Evolutionary conservation across 176 grass and related monocot genomes (phyloP).

Genomic region (Saccharum officinarum): DNA sequence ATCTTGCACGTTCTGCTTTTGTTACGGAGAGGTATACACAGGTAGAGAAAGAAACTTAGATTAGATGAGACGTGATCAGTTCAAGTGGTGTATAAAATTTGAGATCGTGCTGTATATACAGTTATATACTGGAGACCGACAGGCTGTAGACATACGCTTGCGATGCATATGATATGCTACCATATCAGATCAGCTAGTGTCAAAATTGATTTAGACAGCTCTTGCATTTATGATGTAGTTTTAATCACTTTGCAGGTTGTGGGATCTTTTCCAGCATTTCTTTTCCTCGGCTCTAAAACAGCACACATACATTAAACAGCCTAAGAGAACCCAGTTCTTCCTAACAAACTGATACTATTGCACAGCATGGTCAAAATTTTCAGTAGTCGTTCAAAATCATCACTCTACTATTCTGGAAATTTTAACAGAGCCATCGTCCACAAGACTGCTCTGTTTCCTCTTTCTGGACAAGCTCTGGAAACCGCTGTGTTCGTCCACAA

Average conservation of each 20-base stretch:
- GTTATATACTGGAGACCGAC: not conserved
- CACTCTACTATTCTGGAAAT: constrained; percentile 77
- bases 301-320: not conserved
- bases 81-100: constrained; percentile 1
- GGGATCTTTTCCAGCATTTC: not conserved
- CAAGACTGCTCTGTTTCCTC: constrained; percentile 64
- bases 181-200: not conserved
- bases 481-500: constrained; percentile 67
- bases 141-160: not conserved
- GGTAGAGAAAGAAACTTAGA: not conserved
- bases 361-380: not conserved
- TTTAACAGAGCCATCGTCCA: constrained; percentile 68
- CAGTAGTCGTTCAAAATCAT: no score
- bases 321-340: not conserved
- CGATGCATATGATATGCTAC: not conserved
- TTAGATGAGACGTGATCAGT: not conserved
- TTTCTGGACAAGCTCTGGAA: constrained; percentile 73
- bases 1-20: not conserved
- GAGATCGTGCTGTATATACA: not conserved
- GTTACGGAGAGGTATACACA: not conserved
- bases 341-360: not conserved
- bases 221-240: not conserved
- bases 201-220: not conserved
- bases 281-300: not conserved
- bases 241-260: not conserved